A percentile compares a stretch with the other conserved stretches of the same genome.
phyloP scores from a whole-genome alignment of 176 grass and related monocot genomes.

The Oryza coarctata region DNA sequence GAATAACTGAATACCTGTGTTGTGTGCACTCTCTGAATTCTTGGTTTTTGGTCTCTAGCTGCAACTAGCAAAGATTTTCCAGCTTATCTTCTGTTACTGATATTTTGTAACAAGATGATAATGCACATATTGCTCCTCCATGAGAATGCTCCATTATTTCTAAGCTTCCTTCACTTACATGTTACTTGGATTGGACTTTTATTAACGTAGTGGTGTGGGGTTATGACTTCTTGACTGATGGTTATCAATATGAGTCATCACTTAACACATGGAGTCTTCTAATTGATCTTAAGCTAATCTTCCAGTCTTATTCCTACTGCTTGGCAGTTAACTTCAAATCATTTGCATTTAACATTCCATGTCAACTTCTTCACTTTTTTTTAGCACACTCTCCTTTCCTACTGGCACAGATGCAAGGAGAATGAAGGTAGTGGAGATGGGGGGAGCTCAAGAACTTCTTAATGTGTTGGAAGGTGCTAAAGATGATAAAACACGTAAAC shows the following conservation, averaged over 20 bases:
- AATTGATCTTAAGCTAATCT: neutral
- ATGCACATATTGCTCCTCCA: neutral
- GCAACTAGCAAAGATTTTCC: neutral
- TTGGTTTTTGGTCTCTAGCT: neutral
- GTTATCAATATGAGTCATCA: constrained; percentile 21
- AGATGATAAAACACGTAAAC: constrained; percentile 92
- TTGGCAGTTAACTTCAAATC: constrained; percentile 5
- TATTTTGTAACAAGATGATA: neutral
- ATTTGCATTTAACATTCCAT: neutral
- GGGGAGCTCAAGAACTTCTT: constrained; percentile 82
- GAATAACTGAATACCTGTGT: neutral
- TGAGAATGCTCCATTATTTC: neutral
- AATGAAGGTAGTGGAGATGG: constrained; percentile 94
- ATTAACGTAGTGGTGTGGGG: neutral
- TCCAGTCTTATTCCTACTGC: neutral
- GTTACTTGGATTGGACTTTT: neutral
- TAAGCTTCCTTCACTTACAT: neutral
- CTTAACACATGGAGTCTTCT: neutral
- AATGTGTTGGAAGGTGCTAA: constrained; percentile 72
- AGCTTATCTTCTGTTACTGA: neutral
- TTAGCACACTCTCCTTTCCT: constrained; percentile 22
- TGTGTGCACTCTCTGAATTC: neutral
- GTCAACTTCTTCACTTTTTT: neutral
- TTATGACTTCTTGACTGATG: constrained; percentile 16
- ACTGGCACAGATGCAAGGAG: constrained; percentile 63